These are phyloP conservation scores for Coniochaeta ligniaria DNA, from an alignment of 2,329 filamentous ascomycete genomes.

Conservation along the genomic window DNA sequence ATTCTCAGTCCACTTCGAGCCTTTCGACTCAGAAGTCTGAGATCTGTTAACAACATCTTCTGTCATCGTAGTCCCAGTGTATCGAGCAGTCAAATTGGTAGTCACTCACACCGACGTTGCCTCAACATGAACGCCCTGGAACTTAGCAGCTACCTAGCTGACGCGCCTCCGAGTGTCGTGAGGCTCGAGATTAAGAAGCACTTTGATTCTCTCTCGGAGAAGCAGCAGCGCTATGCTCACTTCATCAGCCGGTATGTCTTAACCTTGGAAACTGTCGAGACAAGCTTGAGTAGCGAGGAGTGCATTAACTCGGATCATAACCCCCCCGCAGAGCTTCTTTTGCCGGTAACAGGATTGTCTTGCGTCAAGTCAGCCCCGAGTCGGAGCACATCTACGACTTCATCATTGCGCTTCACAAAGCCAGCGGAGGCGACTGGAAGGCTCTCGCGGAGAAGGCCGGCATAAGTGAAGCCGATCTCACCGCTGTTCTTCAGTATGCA, in stretches of 20 bases:
- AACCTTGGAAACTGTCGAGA: no score
- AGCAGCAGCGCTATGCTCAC: constrained; percentile 87
- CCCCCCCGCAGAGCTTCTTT: constrained; percentile 57
- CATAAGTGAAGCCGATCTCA: constrained; percentile 56
- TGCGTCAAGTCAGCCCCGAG: constrained; percentile 76
- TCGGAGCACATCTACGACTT: constrained; percentile 76
- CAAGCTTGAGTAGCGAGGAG: background rate
- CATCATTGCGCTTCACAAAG: constrained; percentile 65
- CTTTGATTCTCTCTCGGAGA: constrained; percentile 68
- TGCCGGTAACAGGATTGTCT: constrained; percentile 68
- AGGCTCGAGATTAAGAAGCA: constrained; percentile 86
- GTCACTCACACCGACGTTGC: constrained; percentile 8
- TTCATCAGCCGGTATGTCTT: constrained; percentile 68
- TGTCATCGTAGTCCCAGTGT: background rate
- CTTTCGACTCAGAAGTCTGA: background rate
- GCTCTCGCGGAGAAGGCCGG: constrained; percentile 56
- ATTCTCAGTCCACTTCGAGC: background rate
- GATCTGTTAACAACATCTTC: background rate
- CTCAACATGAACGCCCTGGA: constrained; percentile 51
- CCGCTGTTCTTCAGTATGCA: constrained; percentile 68
- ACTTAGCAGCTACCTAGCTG: constrained; percentile 75
- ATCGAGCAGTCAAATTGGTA: background rate
- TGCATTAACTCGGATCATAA: background rate
- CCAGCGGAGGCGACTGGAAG: constrained; percentile 63
- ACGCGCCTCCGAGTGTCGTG: constrained; percentile 83